Evolutionary conservation across 1,284 basidiomycete genomes (phyloP).

Genomic region (Mycena citricolor): DNA sequence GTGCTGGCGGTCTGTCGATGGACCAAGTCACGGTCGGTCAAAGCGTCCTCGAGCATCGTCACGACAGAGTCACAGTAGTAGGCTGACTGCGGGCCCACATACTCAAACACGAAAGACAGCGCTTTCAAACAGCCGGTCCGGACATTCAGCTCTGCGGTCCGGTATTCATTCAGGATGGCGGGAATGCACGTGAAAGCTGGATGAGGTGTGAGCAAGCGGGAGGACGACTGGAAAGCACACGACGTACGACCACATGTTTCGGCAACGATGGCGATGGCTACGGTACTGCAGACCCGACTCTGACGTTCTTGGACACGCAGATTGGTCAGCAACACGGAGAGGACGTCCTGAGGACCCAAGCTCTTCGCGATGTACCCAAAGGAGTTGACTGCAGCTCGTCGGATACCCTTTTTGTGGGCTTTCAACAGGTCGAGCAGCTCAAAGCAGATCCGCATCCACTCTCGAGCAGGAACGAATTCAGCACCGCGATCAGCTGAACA

Average conservation of each 20-base stretch:
- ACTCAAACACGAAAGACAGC: slow-evolving; percentile 98
- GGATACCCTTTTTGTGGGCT: slow-evolving; percentile 98
- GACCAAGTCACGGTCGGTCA: slow-evolving; percentile 98
- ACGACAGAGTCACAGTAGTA: slow-evolving; percentile 98
- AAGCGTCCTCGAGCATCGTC: slow-evolving; percentile 95
- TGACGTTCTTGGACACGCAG: slow-evolving; percentile 98
- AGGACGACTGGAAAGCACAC: slow-evolving; percentile 9
- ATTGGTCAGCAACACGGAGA: slow-evolving; percentile 95
- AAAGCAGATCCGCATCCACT: slow-evolving; percentile 99
- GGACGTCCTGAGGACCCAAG: slow-evolving; percentile 97
- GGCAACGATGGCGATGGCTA: slow-evolving; percentile 96
- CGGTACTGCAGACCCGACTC: slow-evolving; percentile 96
- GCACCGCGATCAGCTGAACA: slow-evolving; percentile 92
- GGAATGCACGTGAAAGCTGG: slow-evolving; percentile 97
- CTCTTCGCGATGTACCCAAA: slow-evolving; percentile 99
- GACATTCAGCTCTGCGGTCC: slow-evolving; percentile 96
- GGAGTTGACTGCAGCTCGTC: slow-evolving; percentile 97
- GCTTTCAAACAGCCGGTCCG: slow-evolving; percentile 98
- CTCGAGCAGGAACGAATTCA: slow-evolving; percentile 95
- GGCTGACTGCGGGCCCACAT: slow-evolving; percentile 98
- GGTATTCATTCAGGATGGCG: slow-evolving; percentile 98
- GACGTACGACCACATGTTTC: slow-evolving; percentile 92
- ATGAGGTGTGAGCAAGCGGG: slow-evolving; percentile 23
- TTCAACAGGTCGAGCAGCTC: slow-evolving; percentile 96
- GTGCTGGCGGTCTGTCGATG: slow-evolving; percentile 98